Conservation (phyloP, 148 eudicot genomes). For the Chenopodium suecicum region DNA sequence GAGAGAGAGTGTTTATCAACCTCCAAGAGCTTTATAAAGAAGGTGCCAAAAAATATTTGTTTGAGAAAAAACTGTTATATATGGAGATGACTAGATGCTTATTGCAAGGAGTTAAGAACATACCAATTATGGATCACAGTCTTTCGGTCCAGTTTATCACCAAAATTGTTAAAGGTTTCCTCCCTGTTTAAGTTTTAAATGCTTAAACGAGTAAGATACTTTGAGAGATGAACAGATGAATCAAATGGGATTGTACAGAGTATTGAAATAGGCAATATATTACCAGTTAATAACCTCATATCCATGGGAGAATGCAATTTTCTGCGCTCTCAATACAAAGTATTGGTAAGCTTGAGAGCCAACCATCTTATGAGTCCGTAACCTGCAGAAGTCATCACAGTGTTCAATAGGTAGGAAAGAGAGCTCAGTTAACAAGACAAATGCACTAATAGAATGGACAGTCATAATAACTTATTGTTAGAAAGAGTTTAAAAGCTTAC, state of each 20-base stretch:
- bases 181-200: constrained; percentile 54
- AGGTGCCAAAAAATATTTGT: neutral
- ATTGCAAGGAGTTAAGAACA: neutral
- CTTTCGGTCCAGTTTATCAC: constrained; percentile 58
- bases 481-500: constrained; percentile 19
- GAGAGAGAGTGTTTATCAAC: neutral
- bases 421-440: neutral
- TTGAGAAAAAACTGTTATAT: neutral
- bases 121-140: constrained; percentile 94
- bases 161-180: constrained; percentile 87
- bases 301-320: constrained; percentile 84
- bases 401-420: neutral
- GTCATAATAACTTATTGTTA: too few species aligned
- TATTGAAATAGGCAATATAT: neutral
- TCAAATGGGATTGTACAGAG: neutral
- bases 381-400: constrained; percentile 40
- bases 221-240: neutral
- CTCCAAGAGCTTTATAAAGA: neutral
- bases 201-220: constrained; percentile 14
- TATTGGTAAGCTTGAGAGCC: constrained; percentile 64
- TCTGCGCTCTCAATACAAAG: constrained; percentile 80
- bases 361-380: constrained; percentile 41
- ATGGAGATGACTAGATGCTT: neutral
- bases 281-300: constrained; percentile 91
- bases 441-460: neutral